Base-by-base conservation (phyloP, 2,329 filamentous ascomycete genomes). In the Penicillium decumbens region DNA sequence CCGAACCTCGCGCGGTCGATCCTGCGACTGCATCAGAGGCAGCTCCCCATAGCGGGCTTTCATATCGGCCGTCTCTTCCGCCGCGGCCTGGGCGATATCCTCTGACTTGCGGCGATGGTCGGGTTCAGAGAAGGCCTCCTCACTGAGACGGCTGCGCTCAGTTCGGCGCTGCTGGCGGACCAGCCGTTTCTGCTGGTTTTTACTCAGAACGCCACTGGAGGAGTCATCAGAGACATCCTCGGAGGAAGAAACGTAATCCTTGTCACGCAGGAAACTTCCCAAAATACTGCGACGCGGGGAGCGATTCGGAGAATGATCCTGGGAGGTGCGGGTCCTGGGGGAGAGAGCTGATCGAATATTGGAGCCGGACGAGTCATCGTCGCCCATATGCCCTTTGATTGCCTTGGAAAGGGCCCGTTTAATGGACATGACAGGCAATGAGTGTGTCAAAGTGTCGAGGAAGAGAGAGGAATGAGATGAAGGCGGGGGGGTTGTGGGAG, bases 21-120 rank as follows among this genome's bases (percentile, higher is more conserved):
- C 71, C 51, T 74, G 74, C 13, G 81, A 84, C 65, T 78, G 78
- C 66, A 84, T 80, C 57, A 83, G 69, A 3, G 78, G 77, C 37
- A 81, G 61, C 20, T 77, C 71, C 32, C 82, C 82, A 64, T 85
- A 85, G 43, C 77, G 78, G 23, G 76, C 72, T 59, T 73, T 77
- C 70, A 82, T 80, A 49, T 83, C 81, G 2, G 77, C 69, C 0
- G 81, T 81, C 65, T 84, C 77, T 47, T 80, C 77, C 23, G 72
- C 71, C 9, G 67, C 65, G 0, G 81, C 79, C 67, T 74, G 66
- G 9, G 57, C 58, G 13, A 67, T 54, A 68, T 77, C 65, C 70
- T 74, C 64, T 63, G 76, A 68, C 54, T 72, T 66, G 44, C 66
- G 67, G 43, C 64, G 66, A 45, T 66, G 68, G 45, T 72, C 70